Evolutionary conservation across 306 rosid species (phyloP), one percentile per base, ranked within the genome.

Genomic region (Ochetophila trinervis): DNA sequence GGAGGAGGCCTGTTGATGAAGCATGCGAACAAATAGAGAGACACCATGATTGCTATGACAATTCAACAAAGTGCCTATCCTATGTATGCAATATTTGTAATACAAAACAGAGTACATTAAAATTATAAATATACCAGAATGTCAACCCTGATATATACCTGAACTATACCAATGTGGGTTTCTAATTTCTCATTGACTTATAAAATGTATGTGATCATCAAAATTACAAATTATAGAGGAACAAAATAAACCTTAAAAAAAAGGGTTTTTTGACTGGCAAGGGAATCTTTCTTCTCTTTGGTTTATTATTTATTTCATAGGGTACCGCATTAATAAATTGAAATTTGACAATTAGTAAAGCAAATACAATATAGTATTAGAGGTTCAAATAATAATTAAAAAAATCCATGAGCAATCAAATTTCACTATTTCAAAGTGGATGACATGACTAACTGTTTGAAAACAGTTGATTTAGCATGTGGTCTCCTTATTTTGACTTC

Each of bases 11-110:
- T 61, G 24, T 11, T 61, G 11, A 44, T 44, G 51, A n/a, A 14
- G 27, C 53, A 44, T 27, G 58, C 30, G 17, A 36, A 65, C 51
- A 14, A 20, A 36, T n/a, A 22, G 13, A 36, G 35, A 62, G 50
- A 27, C 42, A 66, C 59, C 62, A 66, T 37, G 54, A 67, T 67
- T 67, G 53, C 70, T 9, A 24, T 11, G 53, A 21, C 2, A 34
- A 21, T 52, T 48, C 21, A 30, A 59, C 73, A 59, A 57, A 48
- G 35, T 59, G 13, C 0, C 0, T 57, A 57, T 58, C 59, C 20
- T 13, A 8, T 32, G 50, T 35, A 19, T 7, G 10, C 8, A 35
- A 35, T 37, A 37, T 6, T 37, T n/a, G n/a, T n/a, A n/a, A 57
- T 22, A 18, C 12, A 18, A 11, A 34, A 42, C 30, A 22, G 5